Percentiles rank a stretch among this genome's conserved stretches.
These are phyloP conservation scores for Arthrobotrys entomopaga DNA, from an alignment of 2,329 filamentous ascomycete species.

Conservation along the genomic window DNA sequence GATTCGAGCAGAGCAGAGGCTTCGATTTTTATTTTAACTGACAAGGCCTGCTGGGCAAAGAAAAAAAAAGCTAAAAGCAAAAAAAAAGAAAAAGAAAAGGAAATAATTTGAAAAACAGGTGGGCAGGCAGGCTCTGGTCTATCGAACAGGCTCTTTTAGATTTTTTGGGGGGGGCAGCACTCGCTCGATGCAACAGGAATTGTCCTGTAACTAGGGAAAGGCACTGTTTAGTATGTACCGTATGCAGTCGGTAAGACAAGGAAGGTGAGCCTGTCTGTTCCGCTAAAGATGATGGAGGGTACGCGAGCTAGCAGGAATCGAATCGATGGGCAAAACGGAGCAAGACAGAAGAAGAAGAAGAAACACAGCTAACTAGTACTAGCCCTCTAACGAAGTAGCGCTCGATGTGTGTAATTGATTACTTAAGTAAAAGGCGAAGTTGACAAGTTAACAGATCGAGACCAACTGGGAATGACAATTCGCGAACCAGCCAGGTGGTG, in stretches of 20 bases:
- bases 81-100: slow-evolving; percentile 21
- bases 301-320: slow-evolving; percentile 5
- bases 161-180: slow-evolving; percentile 13
- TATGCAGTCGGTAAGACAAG: slow-evolving; percentile 52
- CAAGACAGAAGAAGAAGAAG: neutral
- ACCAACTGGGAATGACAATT: slow-evolving; percentile 23
- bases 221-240: slow-evolving; percentile 5
- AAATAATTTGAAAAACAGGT: slow-evolving; percentile 17
- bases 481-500: slow-evolving; percentile 12
- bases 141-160: slow-evolving; percentile 32
- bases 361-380: no score
- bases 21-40: slow-evolving; percentile 52
- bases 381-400: neutral
- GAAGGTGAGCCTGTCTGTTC: slow-evolving; percentile 32
- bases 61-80: slow-evolving; percentile 40
- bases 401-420: neutral
- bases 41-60: slow-evolving; percentile 23
- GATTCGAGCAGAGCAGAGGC: slow-evolving; percentile 39
- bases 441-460: slow-evolving; percentile 35
- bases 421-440: neutral
- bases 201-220: no score
- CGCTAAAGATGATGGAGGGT: no score
- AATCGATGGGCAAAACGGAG: slow-evolving; percentile 20
- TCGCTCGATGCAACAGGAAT: slow-evolving; percentile 15
- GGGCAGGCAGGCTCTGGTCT: slow-evolving; percentile 48